Evolutionary conservation across 2,329 filamentous ascomycete genomes (phyloP).

Genomic region (Hypocrella siamensis): DNA sequence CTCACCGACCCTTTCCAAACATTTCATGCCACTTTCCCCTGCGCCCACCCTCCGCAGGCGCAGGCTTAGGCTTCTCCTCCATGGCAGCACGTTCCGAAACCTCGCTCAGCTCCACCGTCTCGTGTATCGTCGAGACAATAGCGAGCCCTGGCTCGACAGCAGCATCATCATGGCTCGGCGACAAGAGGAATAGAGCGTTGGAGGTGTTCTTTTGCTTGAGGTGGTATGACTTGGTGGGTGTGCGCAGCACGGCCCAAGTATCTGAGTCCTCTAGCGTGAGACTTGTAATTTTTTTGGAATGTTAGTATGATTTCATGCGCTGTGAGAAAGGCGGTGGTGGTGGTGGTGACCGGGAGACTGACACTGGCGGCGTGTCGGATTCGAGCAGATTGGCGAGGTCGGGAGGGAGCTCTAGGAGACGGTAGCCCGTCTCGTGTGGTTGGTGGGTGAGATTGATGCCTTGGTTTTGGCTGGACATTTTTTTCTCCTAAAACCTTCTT

Average conservation of each 20-base stretch:
- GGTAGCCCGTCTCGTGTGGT: constrained; percentile 35
- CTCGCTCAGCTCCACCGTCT: constrained; percentile 43
- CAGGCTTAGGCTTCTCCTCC: constrained; percentile 10
- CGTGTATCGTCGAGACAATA: constrained; percentile 40
- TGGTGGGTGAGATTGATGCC: constrained; percentile 35
- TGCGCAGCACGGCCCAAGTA: constrained; percentile 33
- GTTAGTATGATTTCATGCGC: no score
- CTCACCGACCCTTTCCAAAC: constrained; percentile 29
- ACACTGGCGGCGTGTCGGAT: constrained; percentile 36
- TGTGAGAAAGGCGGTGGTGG: background rate
- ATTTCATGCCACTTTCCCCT: constrained; percentile 46
- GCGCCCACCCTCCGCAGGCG: constrained; percentile 13
- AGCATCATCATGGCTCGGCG: constrained; percentile 10
- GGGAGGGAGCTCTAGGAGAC: constrained; percentile 45
- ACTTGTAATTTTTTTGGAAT: no score
- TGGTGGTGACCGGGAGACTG: constrained; percentile 11
- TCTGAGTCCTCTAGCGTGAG: constrained; percentile 33
- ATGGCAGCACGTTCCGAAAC: constrained; percentile 19
- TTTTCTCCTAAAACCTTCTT: no score
- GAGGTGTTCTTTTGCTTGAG: constrained; percentile 53
- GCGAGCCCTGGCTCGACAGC: constrained; percentile 21
- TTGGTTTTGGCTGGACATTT: constrained; percentile 32
- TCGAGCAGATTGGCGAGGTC: constrained; percentile 41
- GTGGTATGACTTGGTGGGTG: constrained; percentile 35
- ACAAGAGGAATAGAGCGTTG: constrained; percentile 45